Base-by-base conservation (phyloP, 2,329 filamentous ascomycete species). In the Escovopsis sp. region DNA sequence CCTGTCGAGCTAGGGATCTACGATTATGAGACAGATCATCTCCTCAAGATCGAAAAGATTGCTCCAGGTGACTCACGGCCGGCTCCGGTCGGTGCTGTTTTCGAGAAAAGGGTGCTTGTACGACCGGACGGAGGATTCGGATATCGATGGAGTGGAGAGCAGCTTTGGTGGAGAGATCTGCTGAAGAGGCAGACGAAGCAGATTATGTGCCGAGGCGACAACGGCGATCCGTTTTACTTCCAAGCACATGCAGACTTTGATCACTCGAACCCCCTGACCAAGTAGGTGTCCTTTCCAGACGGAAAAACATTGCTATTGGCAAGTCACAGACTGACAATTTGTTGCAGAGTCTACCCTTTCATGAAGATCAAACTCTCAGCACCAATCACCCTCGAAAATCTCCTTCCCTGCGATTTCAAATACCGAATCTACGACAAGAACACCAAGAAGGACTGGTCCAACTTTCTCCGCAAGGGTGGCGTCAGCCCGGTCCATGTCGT, bases 341-440 rank as follows among this genome's bases (percentile, higher is more conserved):
- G 37, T 12, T 9, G 0, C 45, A 83, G 80, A 44, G 75, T 81
- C 47, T 98, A 98, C 57, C 91, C 91, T 0, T 91, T 91, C 59
- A 96, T 98, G 91, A 80, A 79, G 45, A 72, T 98, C 49, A 85
- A 88, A 51, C 73, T 98, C 3, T 94, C 86, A 23, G 89, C 91
- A 1, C 91, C 93, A 0, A 77, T 98, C 12, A 89, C 94, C 40
- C 73, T 98, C 4, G 89, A 98, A 60, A 98, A 98, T 51, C 67
- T 98, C 36, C 66, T 98, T 33, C 91, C 91, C 0, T 96, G 91
- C 57, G 91, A 98, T 62, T 98, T 98, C 76, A 96, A 98, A 62
- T 98, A 98, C 60, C 80, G 89, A 43, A 96, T 98, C 43, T 98
- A 96, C 56, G 91, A 98, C 67, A 95, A 93, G 66, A 93, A 94